These are phyloP conservation scores for Eragrostis tef DNA, from an alignment of 202 grass and related monocot species.

Conservation along the genomic window DNA sequence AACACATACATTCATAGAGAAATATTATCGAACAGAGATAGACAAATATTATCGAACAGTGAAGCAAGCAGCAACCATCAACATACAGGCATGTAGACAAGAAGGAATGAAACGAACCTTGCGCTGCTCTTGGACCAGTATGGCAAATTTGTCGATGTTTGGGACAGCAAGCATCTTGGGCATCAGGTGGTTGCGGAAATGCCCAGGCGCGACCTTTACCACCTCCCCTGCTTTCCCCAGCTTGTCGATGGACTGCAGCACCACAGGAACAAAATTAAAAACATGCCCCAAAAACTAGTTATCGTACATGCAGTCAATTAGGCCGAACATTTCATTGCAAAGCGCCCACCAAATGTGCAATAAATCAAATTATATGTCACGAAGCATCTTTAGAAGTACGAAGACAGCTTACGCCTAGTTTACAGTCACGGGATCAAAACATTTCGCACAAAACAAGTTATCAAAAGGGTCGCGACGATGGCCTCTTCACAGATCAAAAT, in stretches of 20 bases:
- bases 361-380: neutral
- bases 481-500: neutral
- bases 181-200: conserved; percentile 95
- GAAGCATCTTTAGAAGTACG: neutral
- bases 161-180: conserved; percentile 87
- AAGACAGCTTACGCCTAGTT: no score
- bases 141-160: conserved; percentile 87
- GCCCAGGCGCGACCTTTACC: conserved; percentile 82
- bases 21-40: neutral
- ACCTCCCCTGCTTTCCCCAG: conserved; percentile 78
- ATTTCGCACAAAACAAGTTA: no score
- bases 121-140: conserved; percentile 79
- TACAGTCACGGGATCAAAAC: no score
- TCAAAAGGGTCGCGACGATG: neutral
- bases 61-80: neutral
- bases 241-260: conserved; percentile 71
- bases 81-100: neutral
- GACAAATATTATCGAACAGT: neutral
- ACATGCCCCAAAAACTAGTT: neutral
- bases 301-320: neutral
- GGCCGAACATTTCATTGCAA: neutral
- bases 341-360: neutral
- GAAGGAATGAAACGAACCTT: conserved; percentile 51
- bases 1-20: neutral
- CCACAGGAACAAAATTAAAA: neutral